Evolutionary conservation across 1,284 basidiomycete genomes (phyloP).

Genomic region (Paramarasmius palmivorus): DNA sequence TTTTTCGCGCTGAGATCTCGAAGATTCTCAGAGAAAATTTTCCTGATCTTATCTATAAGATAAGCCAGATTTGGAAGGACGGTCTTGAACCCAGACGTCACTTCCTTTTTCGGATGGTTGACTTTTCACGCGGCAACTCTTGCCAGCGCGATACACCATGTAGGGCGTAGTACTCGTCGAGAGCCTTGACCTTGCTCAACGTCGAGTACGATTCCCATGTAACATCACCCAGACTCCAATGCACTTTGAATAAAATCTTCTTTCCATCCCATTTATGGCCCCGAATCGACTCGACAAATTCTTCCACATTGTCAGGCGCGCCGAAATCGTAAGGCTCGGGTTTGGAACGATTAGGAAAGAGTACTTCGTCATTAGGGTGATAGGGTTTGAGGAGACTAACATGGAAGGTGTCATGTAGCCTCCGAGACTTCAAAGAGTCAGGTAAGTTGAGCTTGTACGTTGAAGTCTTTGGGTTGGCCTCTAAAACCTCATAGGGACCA

Average conservation of each 20-base stretch:
- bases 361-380: neutral
- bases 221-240: conserved; percentile 9
- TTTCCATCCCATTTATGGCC: conserved; percentile 4
- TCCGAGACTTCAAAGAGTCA: conserved; percentile 17
- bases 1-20: too few species aligned
- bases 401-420: conserved; percentile 23
- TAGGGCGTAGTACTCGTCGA: too few species aligned
- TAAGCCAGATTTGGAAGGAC: too few species aligned
- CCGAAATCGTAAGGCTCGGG: conserved; percentile 12
- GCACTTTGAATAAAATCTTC: neutral
- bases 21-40: too few species aligned
- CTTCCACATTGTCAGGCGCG: conserved; percentile 5
- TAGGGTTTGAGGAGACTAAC: conserved; percentile 11
- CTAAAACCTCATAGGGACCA: conserved; percentile 29
- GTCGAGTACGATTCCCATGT: conserved; percentile 12
- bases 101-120: too few species aligned
- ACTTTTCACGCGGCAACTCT: too few species aligned
- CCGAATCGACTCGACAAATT: conserved; percentile 6
- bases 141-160: too few species aligned
- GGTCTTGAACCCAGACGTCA: too few species aligned
- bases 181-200: neutral
- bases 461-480: conserved; percentile 21
- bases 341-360: neutral
- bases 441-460: conserved; percentile 30
- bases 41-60: too few species aligned